A percentile compares a stretch with the other conserved stretches of the same genome.
phyloP scores from a whole-genome alignment of 768 basidiomycete species.

The Termitomyces sp. region DNA sequence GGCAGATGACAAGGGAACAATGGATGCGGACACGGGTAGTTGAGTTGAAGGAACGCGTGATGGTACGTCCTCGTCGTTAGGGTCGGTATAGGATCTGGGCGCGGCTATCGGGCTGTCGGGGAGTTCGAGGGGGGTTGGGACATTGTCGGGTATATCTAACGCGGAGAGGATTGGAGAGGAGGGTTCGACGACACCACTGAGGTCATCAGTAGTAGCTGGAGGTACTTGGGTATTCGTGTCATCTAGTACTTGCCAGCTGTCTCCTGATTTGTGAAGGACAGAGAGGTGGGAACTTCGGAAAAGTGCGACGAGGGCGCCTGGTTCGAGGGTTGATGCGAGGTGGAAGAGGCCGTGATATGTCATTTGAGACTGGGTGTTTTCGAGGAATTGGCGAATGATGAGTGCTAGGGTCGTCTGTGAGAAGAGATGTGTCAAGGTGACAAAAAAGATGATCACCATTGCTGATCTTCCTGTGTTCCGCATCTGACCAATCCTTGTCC shows the following conservation, averaged over 20 bases:
- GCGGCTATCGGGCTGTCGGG: slow-evolving; percentile 1
- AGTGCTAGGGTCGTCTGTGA: slow-evolving; percentile 44
- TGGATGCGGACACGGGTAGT: background rate
- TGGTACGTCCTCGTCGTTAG: background rate
- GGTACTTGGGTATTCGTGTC: background rate
- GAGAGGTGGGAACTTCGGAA: slow-evolving; percentile 91
- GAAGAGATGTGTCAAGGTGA: background rate
- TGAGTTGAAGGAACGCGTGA: background rate
- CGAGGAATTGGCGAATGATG: slow-evolving; percentile 63
- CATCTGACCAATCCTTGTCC: slow-evolving; percentile 37
- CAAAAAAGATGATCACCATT: slow-evolving; percentile 49
- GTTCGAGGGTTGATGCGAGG: slow-evolving; percentile 60
- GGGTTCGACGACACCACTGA: background rate
- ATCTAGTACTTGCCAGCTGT: slow-evolving; percentile 12
- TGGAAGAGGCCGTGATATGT: slow-evolving; percentile 88
- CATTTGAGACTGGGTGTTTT: slow-evolving; percentile 73
- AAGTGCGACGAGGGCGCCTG: slow-evolving; percentile 66
- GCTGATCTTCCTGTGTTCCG: slow-evolving; percentile 61
- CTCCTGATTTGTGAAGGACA: slow-evolving; percentile 67
- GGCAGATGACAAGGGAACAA: background rate
- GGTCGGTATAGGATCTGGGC: slow-evolving; percentile 14
- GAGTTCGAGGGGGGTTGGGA: slow-evolving; percentile 9
- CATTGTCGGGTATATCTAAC: slow-evolving; percentile 4
- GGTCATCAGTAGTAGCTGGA: background rate
- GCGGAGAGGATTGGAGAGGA: slow-evolving; percentile 7